Evolutionary conservation across 495 filamentous ascomycete species (phyloP), one percentile per base, ranked within the genome.

Genomic region (Aspergillus hancockii): DNA sequence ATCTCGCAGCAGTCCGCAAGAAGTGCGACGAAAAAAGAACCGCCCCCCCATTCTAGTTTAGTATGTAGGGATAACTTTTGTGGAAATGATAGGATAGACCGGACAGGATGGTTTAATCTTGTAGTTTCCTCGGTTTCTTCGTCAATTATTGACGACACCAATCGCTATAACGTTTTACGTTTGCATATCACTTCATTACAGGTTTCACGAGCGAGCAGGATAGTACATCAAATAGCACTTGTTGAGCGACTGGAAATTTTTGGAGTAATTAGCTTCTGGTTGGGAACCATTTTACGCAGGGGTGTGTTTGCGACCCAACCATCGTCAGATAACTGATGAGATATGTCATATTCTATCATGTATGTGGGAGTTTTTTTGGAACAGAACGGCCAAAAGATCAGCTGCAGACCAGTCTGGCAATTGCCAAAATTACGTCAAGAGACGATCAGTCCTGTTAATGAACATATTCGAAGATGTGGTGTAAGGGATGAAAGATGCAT

Each of bases 401-500:
- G 56, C 55, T 30, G 14, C 12, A 51, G 16, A 13, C 14, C 13
- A 9, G 34, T 12, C 34, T 9, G 34, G 13, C 12, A 9, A 36
- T 36, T 36, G 8, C 12, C 13, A 10, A 36, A 32, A 10, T 41
- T 41, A 41, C 38, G 38, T 41, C 49, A 52, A 16, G 13, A 10
- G 30, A 18, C 23, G 18, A 23, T 16, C 28, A 52, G n/a, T 8
- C 19, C 49, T 18, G 19, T 9, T 36, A 9, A 23, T 16, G 13
- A 7, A 34, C 13, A 52, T 18, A 23, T 6, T n/a, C 34, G 28
- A 52, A 32, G 38, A 52, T 19, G 49, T 34, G 49, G 49, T 28
- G 49, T 52, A 52, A 52, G 49, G 49, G 49, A 52, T 52, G 49
- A 34, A 34, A 34, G 28, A 34, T 41, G 38, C 7, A 36, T 36